phyloP scores from a whole-genome alignment of 495 filamentous ascomycete genomes.

The Extremus antarcticus region DNA sequence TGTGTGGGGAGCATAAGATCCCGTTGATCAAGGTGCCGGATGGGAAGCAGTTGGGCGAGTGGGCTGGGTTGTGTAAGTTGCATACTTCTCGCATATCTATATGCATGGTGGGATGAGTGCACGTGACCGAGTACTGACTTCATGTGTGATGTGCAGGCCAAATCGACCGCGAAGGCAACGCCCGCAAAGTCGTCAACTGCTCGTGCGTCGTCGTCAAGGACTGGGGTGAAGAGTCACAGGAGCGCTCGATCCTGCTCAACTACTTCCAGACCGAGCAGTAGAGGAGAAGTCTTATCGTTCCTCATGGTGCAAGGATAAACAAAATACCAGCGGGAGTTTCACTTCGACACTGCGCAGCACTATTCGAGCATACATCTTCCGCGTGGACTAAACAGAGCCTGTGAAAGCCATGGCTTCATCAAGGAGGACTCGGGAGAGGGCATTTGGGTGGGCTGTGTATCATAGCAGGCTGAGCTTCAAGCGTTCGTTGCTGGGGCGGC shows the following conservation, averaged over 20 bases:
- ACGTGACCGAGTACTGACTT: constrained; percentile 1
- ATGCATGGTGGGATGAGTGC: not conserved
- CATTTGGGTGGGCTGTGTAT: not conserved
- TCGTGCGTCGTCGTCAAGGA: constrained; percentile 98
- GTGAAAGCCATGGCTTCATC: not conserved
- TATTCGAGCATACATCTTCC: constrained; percentile 1
- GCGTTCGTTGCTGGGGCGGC: not conserved
- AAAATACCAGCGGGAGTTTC: not conserved
- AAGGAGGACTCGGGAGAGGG: not conserved
- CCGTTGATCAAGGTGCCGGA: constrained; percentile 99
- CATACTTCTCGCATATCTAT: constrained; percentile 22
- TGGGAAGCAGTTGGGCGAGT: constrained; percentile 98
- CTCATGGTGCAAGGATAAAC: not conserved
- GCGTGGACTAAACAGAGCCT: not conserved
- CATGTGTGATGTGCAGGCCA: constrained; percentile 56
- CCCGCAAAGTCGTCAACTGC: constrained; percentile 99
- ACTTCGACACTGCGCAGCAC: not conserved
- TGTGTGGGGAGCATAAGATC: constrained; percentile 98
- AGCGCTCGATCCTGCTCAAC: constrained; percentile 94
- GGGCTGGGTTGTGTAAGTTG: constrained; percentile 92
- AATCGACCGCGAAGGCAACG: constrained; percentile 97
- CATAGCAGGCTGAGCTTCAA: not conserved
- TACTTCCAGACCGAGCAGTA: constrained; percentile 94
- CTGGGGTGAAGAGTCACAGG: constrained; percentile 98
- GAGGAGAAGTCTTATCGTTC: constrained; percentile 14